Evolutionary conservation across 2,329 filamentous ascomycete species (phyloP), one percentile per base, ranked within the genome.

Genomic region (Aspergillus intermedius): DNA sequence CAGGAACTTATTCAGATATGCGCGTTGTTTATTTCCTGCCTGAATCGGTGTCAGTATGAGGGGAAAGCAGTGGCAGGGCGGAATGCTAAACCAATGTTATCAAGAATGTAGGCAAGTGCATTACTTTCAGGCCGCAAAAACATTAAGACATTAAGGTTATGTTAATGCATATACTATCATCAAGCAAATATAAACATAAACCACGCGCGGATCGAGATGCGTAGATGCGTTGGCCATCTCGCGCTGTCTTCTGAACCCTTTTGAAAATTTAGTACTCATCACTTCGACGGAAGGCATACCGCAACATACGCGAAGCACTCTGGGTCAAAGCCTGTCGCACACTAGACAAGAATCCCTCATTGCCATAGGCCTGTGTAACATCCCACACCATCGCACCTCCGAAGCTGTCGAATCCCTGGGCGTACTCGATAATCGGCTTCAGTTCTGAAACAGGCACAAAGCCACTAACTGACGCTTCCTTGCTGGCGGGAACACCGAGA

Each of bases 381-480:
- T 87, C 83, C 83, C 82, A 86, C 69, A 85, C 74, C 83, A 86
- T 85, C 23, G 83, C 75, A 25, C 83, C 83, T 6, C 82, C 83
- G 57, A 86, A 86, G 64, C 76, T 83, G 3, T 69, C 64, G 59
- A 77, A 86, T 37, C 67, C 62, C 65, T 77, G 76, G 41, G 68
- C 73, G 58, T 79, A 84, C 30, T 71, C 49, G 52, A 86, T 74
- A 28, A 82, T 72, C 4, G 68, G 60, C 17, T 61, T 66, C 35
- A 86, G 70, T 19, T 72, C 63, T n/a, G 57, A 55, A 2, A 74
- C 74, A 6, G 66, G 58, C 10, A 75, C 60, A 60, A 85, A 87
- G 2, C 83, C 82, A 3, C 69, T 70, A 4, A 79, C 79, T 2
- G 78, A 81, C 5, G 70, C 71, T 0, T 71, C 73, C 0, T 70